Conservation (phyloP, 2,329 filamentous ascomycete genomes). For the Colletotrichum australisinense region DNA sequence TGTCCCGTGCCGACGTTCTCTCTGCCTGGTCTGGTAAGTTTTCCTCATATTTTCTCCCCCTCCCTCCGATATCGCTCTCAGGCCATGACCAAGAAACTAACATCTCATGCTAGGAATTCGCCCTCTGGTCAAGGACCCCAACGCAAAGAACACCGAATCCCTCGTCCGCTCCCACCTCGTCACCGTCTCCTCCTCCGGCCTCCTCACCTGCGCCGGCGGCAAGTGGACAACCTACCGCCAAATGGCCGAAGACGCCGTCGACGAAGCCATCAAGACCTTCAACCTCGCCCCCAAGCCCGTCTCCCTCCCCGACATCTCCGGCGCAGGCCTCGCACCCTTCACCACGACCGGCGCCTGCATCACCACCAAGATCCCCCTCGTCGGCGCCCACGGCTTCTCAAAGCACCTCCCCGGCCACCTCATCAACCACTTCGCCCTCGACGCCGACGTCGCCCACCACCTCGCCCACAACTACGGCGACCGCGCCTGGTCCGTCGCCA, state of each 20-base stretch:
- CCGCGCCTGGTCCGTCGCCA: conserved; percentile 77
- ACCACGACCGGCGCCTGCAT: conserved; percentile 77
- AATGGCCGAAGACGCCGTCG: conserved; percentile 88
- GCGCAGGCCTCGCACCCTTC: conserved; percentile 60
- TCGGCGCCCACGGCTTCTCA: conserved; percentile 80
- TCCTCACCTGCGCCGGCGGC: conserved; percentile 84
- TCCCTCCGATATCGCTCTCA: background rate
- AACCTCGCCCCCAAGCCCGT: conserved; percentile 65
- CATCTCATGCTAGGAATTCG: conserved; percentile 64
- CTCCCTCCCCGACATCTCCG: conserved; percentile 72
- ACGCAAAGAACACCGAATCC: conserved; percentile 84
- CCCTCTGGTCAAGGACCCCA: conserved; percentile 83
- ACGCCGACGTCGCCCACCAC: conserved; percentile 54
- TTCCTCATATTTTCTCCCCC: background rate
- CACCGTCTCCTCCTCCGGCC: conserved; percentile 77
- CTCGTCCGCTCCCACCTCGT: conserved; percentile 86
- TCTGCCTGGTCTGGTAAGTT: conserved; percentile 81
- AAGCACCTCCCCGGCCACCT: conserved; percentile 47
- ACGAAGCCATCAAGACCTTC: conserved; percentile 79
- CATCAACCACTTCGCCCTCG: conserved; percentile 46
- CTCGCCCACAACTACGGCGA: conserved; percentile 56
- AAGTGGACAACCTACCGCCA: conserved; percentile 93
- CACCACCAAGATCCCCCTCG: conserved; percentile 78
- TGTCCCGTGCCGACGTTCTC: conserved; percentile 80
- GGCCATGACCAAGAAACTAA: background rate